Base-by-base conservation (phyloP, 805 yeast species). In the Clavispora santaluciae region DNA sequence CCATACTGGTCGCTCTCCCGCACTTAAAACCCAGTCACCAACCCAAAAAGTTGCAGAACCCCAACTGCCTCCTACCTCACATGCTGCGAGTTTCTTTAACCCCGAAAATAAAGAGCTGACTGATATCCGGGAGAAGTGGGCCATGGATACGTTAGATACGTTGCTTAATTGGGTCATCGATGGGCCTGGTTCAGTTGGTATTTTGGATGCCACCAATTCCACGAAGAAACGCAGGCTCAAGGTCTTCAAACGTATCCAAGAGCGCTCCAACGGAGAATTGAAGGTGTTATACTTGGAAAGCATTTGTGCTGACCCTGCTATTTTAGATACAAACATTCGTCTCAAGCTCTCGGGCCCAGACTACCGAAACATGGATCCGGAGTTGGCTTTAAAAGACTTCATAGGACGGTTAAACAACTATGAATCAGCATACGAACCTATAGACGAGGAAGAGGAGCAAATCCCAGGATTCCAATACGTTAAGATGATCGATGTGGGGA, bases 401-500 rank as follows among this genome's bases (percentile, higher is more conserved):
- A 34, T 82, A 40, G 83, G 83, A 38, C 75, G 99, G 43, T 72
- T 91, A 45, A 64, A 71, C 26, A 91, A 91, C 57, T 91, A 91
- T 60, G 91, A 89, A 58, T 78, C 74, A 59, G 96, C 91, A 1
- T 91, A 91, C 62, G 90, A 93, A 61, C 84, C 96, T 1, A 83
- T 91, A 26, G 95, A 85, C 48, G 95, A 86, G 34, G 76, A 71
- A 15, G 91, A 84, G 51, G 91, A 83, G 55, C 78, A 76, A 41
- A 67, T 83, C 29, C 54, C 55, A 2, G 77, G 78, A 11, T 81
- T 80, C 53, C 96, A 87, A 59, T 93, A 89, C 55, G 86, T 90
- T 49, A 89, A 91, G 61, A 89, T 91, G 95, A 88, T 91, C 42
- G 91, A 91, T 60, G 97, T 90, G 9, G 98, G 99, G 6, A 81